Percentiles rank a stretch among this genome's conserved stretches.
These are phyloP conservation scores for Aspergillus brunneoviolaceus DNA, from an alignment of 2,329 filamentous ascomycete species.

Conservation along the genomic window DNA sequence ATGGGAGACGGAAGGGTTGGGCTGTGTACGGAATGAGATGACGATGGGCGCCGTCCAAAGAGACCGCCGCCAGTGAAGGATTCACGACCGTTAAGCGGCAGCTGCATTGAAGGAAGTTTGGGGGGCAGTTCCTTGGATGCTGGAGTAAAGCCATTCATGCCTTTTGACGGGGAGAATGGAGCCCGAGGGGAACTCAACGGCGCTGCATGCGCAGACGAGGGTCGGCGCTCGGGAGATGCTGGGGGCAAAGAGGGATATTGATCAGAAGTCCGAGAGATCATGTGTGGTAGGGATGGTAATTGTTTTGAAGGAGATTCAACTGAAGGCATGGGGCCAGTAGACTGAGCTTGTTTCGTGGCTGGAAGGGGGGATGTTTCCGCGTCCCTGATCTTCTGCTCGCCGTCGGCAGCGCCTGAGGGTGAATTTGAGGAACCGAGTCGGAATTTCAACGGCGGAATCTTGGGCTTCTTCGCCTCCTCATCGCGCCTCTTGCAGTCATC, in stretches of 20 bases:
- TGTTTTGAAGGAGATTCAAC: conserved; percentile 24
- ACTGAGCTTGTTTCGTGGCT: conserved; percentile 27
- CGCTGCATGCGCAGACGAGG: conserved; percentile 24
- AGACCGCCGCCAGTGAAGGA: conserved; percentile 24
- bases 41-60: conserved; percentile 42
- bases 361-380: conserved; percentile 20
- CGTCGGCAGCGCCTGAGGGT: conserved; percentile 19
- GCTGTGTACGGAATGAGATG: conserved; percentile 41
- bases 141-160: conserved; percentile 29
- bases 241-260: conserved; percentile 19
- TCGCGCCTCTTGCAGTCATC: conserved; percentile 70
- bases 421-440: conserved; percentile 52
- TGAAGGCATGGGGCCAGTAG: conserved; percentile 19
- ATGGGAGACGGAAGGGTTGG: conserved; percentile 40
- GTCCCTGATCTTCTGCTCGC: conserved; percentile 21
- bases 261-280: conserved; percentile 14
- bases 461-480: conserved; percentile 61
- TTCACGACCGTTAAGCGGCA: conserved; percentile 27
- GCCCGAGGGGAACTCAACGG: conserved; percentile 30
- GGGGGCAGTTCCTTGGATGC: conserved; percentile 24
- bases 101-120: conserved; percentile 31
- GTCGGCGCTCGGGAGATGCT: conserved; percentile 33
- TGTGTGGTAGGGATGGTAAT: conserved; percentile 15
- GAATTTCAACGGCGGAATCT: conserved; percentile 62
- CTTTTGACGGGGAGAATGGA: conserved; percentile 36